phyloP scores from a whole-genome alignment of 306 rosid species.

The Arachis hypogaea region DNA sequence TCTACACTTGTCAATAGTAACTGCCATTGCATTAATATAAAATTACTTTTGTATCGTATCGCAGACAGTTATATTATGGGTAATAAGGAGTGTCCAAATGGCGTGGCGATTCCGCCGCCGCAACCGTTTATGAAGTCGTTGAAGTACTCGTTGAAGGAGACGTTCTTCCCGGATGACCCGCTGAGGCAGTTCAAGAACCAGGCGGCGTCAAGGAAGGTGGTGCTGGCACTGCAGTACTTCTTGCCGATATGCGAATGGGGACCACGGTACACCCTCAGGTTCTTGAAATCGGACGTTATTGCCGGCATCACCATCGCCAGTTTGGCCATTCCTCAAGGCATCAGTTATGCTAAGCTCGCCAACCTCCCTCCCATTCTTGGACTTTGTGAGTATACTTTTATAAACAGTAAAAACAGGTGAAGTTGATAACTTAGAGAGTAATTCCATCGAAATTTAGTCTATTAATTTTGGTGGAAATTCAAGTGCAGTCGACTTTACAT shows the following conservation, averaged over 20 bases:
- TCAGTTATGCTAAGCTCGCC: slow-evolving; percentile 93
- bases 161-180: slow-evolving; percentile 93
- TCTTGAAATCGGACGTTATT: slow-evolving; percentile 70
- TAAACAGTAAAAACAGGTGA: too few species aligned
- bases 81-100: slow-evolving; percentile 36
- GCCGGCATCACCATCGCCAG: slow-evolving; percentile 98
- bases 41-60: background rate
- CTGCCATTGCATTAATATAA: background rate
- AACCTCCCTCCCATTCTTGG: slow-evolving; percentile 93
- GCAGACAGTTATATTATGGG: background rate
- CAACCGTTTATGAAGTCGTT: slow-evolving; percentile 68
- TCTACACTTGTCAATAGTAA: background rate
- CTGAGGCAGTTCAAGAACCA: slow-evolving; percentile 83
- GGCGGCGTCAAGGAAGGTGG: slow-evolving; percentile 46
- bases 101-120: slow-evolving; percentile 73
- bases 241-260: slow-evolving; percentile 81
- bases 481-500: too few species aligned
- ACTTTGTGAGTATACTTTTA: slow-evolving; percentile 57
- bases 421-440: too few species aligned
- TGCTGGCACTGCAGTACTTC: slow-evolving; percentile 66
- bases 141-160: slow-evolving; percentile 62
- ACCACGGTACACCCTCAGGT: slow-evolving; percentile 56
- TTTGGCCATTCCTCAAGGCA: slow-evolving; percentile 95
- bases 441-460: too few species aligned
- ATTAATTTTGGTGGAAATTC: too few species aligned